Evolutionary conservation across 208 protist genomes (phyloP), one percentile per base, ranked within the genome.

Genomic region (Sergeia podlipaevii): DNA sequence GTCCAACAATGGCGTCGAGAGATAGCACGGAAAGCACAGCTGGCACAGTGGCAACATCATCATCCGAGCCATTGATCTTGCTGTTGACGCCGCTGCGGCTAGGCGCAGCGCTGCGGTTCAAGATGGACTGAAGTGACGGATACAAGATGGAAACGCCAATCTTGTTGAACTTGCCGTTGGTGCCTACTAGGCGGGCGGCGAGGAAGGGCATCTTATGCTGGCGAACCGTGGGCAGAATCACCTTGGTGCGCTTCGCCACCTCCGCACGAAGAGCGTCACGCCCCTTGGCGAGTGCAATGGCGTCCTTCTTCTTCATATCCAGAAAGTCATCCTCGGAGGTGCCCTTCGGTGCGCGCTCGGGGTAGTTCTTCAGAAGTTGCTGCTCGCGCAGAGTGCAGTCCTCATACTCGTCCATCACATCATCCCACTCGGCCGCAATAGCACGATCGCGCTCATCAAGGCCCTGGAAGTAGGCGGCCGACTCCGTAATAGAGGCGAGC

Each of bases 311-410:
- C 61, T 90, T 89, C 70, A 88, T 72, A 50, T 92, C 79, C 17
- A 74, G 43, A 61, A 83, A 95, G 62, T 92, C 89, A 37, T 95
- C 89, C 38, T 65, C 89, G 6, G 65, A 71, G 63, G 87, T 77
- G 36, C 89, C 89, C 66, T 95, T 95, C 15, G 89, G 89, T 4
- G 89, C 77, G 47, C 74, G 73, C 11, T 83, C 69, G 1, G 82
- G 58, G 74, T 91, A 91, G 24, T 47, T 70, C 67, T 92, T 92
- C 28, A 93, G 67, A 24, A 95, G 69, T 47, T 89, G 77, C 67
- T 76, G 75, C 45, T 79, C 77, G 13, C 69, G 60, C 18, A 95
- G 65, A 21, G 69, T 46, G 28, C n/a, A 10, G 13, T 70, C 73
- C 67, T 91, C 85, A 56, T 85, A 95, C 21, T 52, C 50, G 18